Conservation (phyloP, 75 land plant species). For the Picea glauca region DNA sequence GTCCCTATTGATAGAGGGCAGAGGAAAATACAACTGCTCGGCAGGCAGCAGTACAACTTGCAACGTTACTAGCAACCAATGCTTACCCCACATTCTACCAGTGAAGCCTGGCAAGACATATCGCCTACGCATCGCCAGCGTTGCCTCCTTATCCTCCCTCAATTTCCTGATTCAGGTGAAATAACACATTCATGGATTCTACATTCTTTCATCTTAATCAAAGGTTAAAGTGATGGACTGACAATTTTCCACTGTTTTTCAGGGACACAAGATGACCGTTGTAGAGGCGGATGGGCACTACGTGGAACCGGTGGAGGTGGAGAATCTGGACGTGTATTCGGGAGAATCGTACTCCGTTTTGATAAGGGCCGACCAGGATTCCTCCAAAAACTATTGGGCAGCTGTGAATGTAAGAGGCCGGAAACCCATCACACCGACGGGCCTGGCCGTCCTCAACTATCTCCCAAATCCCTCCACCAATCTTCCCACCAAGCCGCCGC, state of each 20-base stretch:
- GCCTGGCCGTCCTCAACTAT: constrained; percentile 68
- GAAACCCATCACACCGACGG: constrained; percentile 61
- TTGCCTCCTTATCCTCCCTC: constrained; percentile 61
- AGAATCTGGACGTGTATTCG: constrained; percentile 77
- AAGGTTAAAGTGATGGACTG: too few relatives aligned
- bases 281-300: constrained; percentile 95
- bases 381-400: constrained; percentile 68
- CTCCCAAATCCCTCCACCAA: constrained; percentile 6
- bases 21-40: constrained; percentile 77
- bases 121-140: constrained; percentile 70
- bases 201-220: too few relatives aligned
- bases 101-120: constrained; percentile 66
- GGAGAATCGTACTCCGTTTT: constrained; percentile 89
- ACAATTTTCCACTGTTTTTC: too few relatives aligned
- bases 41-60: constrained; percentile 21
- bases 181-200: too few relatives aligned
- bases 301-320: constrained; percentile 55
- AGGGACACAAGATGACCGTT: constrained; percentile 76
- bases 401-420: constrained; percentile 70
- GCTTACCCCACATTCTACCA: constrained; percentile 42
- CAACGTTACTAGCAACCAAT: constrained; percentile 32
- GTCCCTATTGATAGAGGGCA: constrained; percentile 73
- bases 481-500: constrained; percentile 42
- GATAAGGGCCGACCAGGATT: constrained; percentile 57
- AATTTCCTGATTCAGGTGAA: constrained; percentile 50